phyloP scores from a whole-genome alignment of 495 filamentous ascomycete species.

The Usnea hakonensis region DNA sequence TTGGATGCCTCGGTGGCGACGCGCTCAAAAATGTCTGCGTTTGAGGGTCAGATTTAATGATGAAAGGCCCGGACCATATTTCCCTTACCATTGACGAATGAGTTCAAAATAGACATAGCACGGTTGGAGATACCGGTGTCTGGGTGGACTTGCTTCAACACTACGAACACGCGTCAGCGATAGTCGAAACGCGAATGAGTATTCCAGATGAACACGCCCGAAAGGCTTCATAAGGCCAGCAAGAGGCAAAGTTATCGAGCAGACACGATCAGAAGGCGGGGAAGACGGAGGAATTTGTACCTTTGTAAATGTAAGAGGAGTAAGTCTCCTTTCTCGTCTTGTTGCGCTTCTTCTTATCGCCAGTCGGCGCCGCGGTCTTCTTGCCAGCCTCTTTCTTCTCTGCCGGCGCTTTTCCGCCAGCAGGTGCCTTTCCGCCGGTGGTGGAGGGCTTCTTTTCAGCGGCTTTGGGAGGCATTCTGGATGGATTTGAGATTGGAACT shows the following conservation, averaged over 20 bases:
- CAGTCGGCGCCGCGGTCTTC: conserved; percentile 85
- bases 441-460: conserved; percentile 95
- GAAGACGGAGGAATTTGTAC: conserved; percentile 45
- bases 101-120: conserved; percentile 99
- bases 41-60: conserved; percentile 27
- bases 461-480: conserved; percentile 91
- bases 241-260: not conserved
- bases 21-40: conserved; percentile 96
- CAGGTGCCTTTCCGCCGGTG: conserved; percentile 93
- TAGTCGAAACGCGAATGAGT: conserved; percentile 15
- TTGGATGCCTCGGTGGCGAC: conserved; percentile 98
- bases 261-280: not conserved
- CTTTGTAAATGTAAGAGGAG: conserved; percentile 99
- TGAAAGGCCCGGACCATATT: conserved; percentile 2
- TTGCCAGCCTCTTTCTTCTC: conserved; percentile 99
- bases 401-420: conserved; percentile 70
- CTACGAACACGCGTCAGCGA: conserved; percentile 49
- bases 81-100: conserved; percentile 92
- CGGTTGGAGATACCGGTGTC: conserved; percentile 99
- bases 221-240: not conserved
- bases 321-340: conserved; percentile 99
- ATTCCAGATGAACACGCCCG: not conserved
- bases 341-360: conserved; percentile 99
- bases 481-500: conserved; percentile 27
- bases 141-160: conserved; percentile 99